A percentile compares a stretch with the other conserved stretches of the same genome.
phyloP scores from a whole-genome alignment of 768 basidiomycete genomes.

The Nidularia sp. region DNA sequence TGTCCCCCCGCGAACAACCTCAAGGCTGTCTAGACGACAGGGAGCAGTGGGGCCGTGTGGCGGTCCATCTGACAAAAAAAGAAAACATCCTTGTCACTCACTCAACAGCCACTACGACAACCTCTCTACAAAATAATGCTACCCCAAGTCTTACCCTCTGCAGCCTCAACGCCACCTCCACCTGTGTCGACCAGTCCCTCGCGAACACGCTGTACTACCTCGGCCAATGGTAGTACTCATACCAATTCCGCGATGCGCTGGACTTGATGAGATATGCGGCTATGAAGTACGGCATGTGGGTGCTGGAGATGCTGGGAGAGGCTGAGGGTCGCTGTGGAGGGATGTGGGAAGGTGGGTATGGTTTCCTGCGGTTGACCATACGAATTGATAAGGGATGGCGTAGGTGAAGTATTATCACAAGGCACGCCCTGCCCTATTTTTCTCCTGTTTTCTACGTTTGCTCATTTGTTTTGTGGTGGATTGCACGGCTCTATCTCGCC shows the following conservation, averaged over 20 bases:
- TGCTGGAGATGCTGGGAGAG: slow-evolving; percentile 33
- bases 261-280: slow-evolving; percentile 37
- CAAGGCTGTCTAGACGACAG: slow-evolving; percentile 30
- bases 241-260: slow-evolving; percentile 41
- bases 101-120: slow-evolving; percentile 45
- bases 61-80: slow-evolving; percentile 32
- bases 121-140: slow-evolving; percentile 46
- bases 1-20: slow-evolving; percentile 33
- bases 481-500: slow-evolving; percentile 47
- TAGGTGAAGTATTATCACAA: slow-evolving; percentile 41
- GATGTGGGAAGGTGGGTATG: slow-evolving; percentile 7
- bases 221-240: slow-evolving; percentile 62
- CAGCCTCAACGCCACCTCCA: slow-evolving; percentile 35
- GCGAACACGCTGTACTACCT: slow-evolving; percentile 52
- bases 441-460: neutral
- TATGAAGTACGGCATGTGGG: slow-evolving; percentile 42
- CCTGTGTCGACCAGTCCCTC: slow-evolving; percentile 40
- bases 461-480: slow-evolving; percentile 9
- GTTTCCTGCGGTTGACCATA: too few species aligned
- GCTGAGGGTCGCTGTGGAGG: slow-evolving; percentile 31
- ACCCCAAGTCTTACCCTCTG: slow-evolving; percentile 40
- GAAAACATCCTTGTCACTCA: slow-evolving; percentile 29
- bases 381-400: slow-evolving; percentile 13
- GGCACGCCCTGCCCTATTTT: slow-evolving; percentile 10
- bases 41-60: slow-evolving; percentile 31